Percentiles rank a stretch among this genome's conserved stretches.
phyloP scores from a whole-genome alignment of 225 moss, liverwort and hornwort genomes.

The Asterella californica region DNA sequence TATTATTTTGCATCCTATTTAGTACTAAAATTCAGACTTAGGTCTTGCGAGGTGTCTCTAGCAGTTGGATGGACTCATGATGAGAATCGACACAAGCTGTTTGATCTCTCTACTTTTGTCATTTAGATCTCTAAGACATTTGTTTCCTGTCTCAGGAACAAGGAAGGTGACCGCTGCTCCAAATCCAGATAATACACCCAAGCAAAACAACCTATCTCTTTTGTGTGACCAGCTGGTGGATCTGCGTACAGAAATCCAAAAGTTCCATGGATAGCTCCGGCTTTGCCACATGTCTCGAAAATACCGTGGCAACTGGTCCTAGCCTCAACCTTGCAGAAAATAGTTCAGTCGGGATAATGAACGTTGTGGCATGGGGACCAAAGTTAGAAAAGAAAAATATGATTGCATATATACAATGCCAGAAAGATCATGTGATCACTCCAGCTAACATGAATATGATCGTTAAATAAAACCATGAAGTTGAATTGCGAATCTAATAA shows the following conservation, averaged over 20 bases:
- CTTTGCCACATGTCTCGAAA: neutral
- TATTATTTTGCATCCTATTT: no score
- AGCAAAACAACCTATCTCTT: neutral
- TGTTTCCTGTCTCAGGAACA: constrained; percentile 7
- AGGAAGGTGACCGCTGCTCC: constrained; percentile 4
- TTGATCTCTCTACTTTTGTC: constrained; percentile 3
- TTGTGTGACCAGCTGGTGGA: neutral
- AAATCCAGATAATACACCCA: neutral
- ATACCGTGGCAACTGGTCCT: constrained; percentile 11
- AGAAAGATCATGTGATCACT: no score
- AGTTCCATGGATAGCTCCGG: constrained; percentile 4
- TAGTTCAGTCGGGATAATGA: constrained; percentile 8
- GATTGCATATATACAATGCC: no score
- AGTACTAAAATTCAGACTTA: neutral
- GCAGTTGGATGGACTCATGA: neutral
- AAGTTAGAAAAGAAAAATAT: constrained; percentile 4
- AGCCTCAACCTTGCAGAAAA: constrained; percentile 2
- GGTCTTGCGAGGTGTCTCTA: neutral
- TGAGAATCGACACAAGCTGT: neutral
- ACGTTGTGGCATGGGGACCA: constrained; percentile 7
- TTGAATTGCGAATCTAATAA: constrained; percentile 11
- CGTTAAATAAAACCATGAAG: constrained; percentile 11
- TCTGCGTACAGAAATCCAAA: constrained; percentile 10
- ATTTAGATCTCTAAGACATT: constrained; percentile 8
- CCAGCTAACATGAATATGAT: constrained; percentile 7